Evolutionary conservation across 768 basidiomycete genomes (phyloP).

Genomic region (Termitomyces sp.): DNA sequence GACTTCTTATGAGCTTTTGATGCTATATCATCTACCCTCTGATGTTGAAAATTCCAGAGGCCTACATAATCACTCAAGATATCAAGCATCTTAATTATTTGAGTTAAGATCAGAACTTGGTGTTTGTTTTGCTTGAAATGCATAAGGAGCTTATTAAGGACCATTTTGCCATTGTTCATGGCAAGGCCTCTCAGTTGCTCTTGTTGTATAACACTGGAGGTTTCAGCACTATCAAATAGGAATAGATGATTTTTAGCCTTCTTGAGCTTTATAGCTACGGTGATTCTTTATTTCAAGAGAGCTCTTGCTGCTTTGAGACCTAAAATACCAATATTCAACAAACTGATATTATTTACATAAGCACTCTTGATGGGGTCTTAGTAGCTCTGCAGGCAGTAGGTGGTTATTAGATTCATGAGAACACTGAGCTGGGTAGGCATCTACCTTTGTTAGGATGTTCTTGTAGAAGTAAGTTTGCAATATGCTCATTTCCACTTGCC

Average conservation of each 20-base stretch:
- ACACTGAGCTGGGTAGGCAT: neutral
- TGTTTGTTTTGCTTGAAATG: slow-evolving; percentile 92
- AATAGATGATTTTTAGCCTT: slow-evolving; percentile 98
- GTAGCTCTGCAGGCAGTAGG: slow-evolving; percentile 77
- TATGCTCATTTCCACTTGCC: slow-evolving; percentile 95
- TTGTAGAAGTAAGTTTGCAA: slow-evolving; percentile 98
- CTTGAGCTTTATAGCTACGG: slow-evolving; percentile 93
- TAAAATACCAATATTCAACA: slow-evolving; percentile 85
- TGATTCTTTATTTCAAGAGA: slow-evolving; percentile 2
- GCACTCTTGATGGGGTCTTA: slow-evolving; percentile 87
- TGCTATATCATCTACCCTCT: slow-evolving; percentile 90
- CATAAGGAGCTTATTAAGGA: slow-evolving; percentile 92
- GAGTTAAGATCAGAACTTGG: slow-evolving; percentile 97
- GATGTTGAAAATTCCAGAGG: slow-evolving; percentile 85
- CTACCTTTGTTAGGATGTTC: slow-evolving; percentile 91
- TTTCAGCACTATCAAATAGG: slow-evolving; percentile 95
- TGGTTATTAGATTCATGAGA: neutral
- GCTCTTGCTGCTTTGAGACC: neutral
- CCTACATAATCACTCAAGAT: slow-evolving; percentile 97
- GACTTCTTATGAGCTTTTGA: slow-evolving; percentile 92
- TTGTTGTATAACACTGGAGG: slow-evolving; percentile 53
- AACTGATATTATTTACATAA: slow-evolving; percentile 83
- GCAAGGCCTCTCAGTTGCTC: slow-evolving; percentile 94
- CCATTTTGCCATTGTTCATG: slow-evolving; percentile 99
- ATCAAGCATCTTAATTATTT: slow-evolving; percentile 99